Percentiles rank a stretch among this genome's conserved stretches.
These are phyloP conservation scores for Acanthamoeba lugdunensis DNA, from an alignment of 208 protist species.

Conservation along the genomic window DNA sequence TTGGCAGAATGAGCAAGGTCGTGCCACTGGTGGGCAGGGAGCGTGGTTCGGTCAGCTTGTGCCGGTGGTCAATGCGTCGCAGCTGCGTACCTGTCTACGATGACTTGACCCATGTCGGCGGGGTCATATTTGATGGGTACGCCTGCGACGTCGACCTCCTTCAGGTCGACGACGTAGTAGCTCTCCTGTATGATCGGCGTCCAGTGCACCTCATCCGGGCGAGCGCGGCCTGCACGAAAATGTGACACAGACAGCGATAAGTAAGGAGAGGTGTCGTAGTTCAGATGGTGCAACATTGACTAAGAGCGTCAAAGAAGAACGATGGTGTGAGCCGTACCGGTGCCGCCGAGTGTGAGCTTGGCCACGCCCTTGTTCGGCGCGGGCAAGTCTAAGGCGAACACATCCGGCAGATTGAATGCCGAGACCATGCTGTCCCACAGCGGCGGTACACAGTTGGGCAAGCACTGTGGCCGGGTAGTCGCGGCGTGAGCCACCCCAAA, in stretches of 20 bases:
- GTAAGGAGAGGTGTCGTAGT: not conserved
- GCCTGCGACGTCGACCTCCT: conserved; percentile 31
- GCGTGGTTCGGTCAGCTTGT: no score
- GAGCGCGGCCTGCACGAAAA: not conserved
- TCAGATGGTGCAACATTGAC: not conserved
- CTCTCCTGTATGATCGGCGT: conserved; percentile 55
- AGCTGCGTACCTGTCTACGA: conserved; percentile 43
- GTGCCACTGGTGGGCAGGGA: not conserved
- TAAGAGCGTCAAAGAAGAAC: not conserved
- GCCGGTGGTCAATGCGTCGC: no score
- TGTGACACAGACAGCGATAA: no score
- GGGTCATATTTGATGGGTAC: not conserved
- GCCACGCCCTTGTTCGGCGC: not conserved
- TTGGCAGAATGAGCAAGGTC: conserved; percentile 55
- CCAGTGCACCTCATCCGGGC: not conserved
- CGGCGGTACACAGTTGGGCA: conserved; percentile 35
- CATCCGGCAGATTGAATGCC: not conserved
- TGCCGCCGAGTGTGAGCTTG: conserved; percentile 38
- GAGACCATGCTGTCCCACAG: conserved; percentile 51
- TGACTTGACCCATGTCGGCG: conserved; percentile 55
- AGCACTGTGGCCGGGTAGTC: not conserved
- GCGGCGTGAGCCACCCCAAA: not conserved
- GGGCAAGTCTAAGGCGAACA: conserved; percentile 37
- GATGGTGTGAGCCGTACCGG: not conserved
- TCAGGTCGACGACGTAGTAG: conserved; percentile 66